These are phyloP conservation scores for Chrysosporium keratinophilum DNA, from an alignment of 2,329 filamentous ascomycete species.

Conservation along the genomic window DNA sequence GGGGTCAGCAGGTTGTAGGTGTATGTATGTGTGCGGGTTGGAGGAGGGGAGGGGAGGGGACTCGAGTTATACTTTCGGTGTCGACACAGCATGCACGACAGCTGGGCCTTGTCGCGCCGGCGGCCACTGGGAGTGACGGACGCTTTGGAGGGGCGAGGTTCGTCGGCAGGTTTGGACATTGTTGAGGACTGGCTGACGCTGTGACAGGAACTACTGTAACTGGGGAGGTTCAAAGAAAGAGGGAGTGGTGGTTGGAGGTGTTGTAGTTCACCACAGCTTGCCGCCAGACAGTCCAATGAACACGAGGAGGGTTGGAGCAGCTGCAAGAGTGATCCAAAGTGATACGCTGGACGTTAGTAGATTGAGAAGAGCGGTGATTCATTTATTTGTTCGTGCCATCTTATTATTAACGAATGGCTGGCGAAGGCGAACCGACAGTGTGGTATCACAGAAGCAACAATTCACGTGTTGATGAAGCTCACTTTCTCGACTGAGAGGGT, in stretches of 20 bases:
- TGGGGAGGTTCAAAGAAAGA: background rate
- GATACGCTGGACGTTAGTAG: background rate
- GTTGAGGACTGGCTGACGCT: background rate
- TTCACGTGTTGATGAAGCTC: background rate
- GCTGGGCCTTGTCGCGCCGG: slow-evolving; percentile 13
- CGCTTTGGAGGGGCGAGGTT: background rate
- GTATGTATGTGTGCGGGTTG: background rate
- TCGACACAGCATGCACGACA: slow-evolving; percentile 12
- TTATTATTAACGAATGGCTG: background rate
- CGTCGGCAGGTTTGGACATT: background rate
- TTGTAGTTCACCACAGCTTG: background rate
- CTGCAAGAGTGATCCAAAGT: no score
- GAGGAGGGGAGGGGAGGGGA: background rate
- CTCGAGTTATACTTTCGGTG: slow-evolving; percentile 10
- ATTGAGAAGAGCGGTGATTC: background rate
- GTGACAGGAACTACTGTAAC: background rate
- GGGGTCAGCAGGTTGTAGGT: background rate
- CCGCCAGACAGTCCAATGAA: no score
- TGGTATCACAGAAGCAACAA: background rate
- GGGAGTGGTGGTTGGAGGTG: background rate
- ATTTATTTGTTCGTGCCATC: background rate
- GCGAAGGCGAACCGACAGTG: background rate
- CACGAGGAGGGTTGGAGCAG: no score
- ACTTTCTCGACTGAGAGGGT: no score
- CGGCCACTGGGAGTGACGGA: slow-evolving; percentile 4